Evolutionary conservation across 73 alveolate species (phyloP).

Genomic region (Blepharisma stoltei): DNA sequence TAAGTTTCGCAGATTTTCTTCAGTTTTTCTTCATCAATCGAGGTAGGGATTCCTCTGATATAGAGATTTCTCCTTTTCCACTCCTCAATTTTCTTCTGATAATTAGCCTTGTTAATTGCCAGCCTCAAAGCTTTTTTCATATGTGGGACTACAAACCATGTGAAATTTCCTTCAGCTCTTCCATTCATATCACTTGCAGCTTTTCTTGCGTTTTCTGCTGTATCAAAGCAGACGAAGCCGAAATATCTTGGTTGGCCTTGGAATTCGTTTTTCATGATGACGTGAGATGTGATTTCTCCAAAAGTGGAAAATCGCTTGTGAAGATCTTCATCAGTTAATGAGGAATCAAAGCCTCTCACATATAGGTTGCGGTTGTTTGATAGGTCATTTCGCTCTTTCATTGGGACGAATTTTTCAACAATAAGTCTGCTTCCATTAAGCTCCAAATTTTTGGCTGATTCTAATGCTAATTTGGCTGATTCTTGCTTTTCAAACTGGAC

Average conservation of each 20-base stretch:
- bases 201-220: neutral
- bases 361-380: neutral
- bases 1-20: neutral
- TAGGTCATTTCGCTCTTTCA: neutral
- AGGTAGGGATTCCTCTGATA: neutral
- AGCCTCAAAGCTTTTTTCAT: neutral
- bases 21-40: neutral
- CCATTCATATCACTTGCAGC: neutral
- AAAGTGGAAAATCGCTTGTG: neutral
- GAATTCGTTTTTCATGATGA: neutral
- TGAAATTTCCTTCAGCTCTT: neutral
- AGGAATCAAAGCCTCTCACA: neutral
- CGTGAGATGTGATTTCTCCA: constrained; percentile 1
- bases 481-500: constrained; percentile 7
- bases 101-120: neutral
- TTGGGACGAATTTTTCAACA: neutral
- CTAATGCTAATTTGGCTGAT: neutral
- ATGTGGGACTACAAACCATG: neutral
- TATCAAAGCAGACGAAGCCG: neutral
- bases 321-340: neutral
- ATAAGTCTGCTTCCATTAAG: neutral
- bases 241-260: constrained; percentile 3
- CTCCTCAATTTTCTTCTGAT: neutral
- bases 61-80: constrained; percentile 10
- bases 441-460: neutral